Evolutionary conservation across 164 flowering plant genomes (phyloP).

Genomic region (Stephania japonica): DNA sequence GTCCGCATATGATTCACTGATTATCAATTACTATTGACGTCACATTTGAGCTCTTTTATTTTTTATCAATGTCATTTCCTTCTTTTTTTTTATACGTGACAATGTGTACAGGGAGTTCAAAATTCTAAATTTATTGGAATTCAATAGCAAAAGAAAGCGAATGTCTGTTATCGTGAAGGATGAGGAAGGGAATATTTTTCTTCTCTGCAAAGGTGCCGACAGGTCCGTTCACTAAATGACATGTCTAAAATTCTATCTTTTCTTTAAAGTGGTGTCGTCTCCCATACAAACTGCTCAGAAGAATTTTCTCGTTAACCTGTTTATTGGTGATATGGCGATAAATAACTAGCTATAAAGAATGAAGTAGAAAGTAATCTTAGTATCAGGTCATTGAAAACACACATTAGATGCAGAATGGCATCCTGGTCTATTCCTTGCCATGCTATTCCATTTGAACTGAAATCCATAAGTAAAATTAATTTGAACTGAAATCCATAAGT

Average conservation of each 20-base stretch:
- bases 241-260: neutral
- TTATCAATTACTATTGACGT: neutral
- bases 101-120: conserved; percentile 68
- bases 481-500: neutral
- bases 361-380: neutral
- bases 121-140: conserved; percentile 72
- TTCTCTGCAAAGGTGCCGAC: conserved; percentile 98
- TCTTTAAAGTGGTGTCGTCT: neutral
- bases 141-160: conserved; percentile 91
- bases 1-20: conserved; percentile 26
- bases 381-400: neutral
- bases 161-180: conserved; percentile 88
- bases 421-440: neutral
- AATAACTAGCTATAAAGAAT: neutral
- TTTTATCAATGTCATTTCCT: neutral
- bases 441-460: neutral
- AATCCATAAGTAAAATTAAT: neutral
- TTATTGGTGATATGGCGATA: neutral
- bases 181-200: conserved; percentile 75
- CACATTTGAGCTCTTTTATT: neutral
- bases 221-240: conserved; percentile 44
- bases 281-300: neutral
- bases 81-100: conserved; percentile 5
- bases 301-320: neutral
- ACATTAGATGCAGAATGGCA: neutral